Evolutionary conservation across 2,329 filamentous ascomycete species (phyloP).

Genomic region (Aphanoascus verrucosus): DNA sequence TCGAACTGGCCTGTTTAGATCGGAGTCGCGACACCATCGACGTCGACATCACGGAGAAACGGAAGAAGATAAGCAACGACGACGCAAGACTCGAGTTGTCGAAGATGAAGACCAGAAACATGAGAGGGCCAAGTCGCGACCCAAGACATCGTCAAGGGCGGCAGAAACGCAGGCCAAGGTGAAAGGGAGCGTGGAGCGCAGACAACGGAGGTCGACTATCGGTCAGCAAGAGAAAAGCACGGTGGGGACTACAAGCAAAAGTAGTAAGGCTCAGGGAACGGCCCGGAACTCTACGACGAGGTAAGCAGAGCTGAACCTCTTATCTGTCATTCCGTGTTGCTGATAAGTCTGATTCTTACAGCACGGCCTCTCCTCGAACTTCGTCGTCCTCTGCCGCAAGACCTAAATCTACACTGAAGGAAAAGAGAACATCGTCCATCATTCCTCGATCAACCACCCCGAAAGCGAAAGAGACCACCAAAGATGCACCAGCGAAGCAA

Average conservation of each 20-base stretch:
- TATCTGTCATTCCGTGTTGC: neutral
- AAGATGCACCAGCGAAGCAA: conserved; percentile 3
- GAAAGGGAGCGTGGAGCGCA: neutral
- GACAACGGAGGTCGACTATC: neutral
- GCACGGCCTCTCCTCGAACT: neutral
- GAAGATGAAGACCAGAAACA: neutral
- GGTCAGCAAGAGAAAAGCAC: neutral
- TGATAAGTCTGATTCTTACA: neutral
- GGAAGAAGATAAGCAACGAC: conserved; percentile 6
- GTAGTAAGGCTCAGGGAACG: neutral
- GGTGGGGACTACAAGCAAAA: neutral
- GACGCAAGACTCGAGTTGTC: neutral
- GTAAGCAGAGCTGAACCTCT: neutral
- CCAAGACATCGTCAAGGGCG: neutral
- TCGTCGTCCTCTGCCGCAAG: neutral
- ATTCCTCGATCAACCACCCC: neutral
- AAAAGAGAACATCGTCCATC: neutral
- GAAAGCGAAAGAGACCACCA: neutral
- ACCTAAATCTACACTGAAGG: neutral
- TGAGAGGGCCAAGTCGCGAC: neutral
- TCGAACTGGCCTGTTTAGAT: neutral
- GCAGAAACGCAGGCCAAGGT: neutral
- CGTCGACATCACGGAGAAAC: conserved; percentile 2
- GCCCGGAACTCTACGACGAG: neutral
- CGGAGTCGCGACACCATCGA: neutral